Percentiles rank a stretch among this genome's conserved stretches.
Evolutionary conservation across 2,329 filamentous ascomycete genomes (phyloP).

Genomic region (Clonostachys solani): DNA sequence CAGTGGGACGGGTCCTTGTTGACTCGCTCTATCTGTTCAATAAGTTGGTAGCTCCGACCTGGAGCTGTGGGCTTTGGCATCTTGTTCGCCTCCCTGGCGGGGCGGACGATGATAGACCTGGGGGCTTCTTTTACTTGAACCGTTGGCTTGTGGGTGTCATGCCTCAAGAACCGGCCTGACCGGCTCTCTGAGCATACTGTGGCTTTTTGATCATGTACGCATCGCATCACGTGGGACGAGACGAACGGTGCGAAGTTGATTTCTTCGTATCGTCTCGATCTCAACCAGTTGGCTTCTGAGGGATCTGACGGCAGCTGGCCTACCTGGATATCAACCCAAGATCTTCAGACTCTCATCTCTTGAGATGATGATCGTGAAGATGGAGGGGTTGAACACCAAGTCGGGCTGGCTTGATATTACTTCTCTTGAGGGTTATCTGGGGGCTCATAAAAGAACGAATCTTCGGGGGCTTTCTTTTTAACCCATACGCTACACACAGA

Average conservation of each 20-base stretch:
- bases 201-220: slow-evolving; percentile 22
- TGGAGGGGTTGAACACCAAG: too few species aligned
- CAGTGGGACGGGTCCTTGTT: slow-evolving; percentile 40
- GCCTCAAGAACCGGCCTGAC: too few species aligned
- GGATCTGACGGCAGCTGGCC: slow-evolving; percentile 4
- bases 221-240: too few species aligned
- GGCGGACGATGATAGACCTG: slow-evolving; percentile 43
- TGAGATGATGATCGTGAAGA: too few species aligned
- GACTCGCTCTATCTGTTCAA: slow-evolving; percentile 20
- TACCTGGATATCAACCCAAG: too few species aligned
- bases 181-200: slow-evolving; percentile 3
- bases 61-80: slow-evolving; percentile 50
- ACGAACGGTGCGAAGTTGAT: neutral
- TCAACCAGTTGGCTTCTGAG: slow-evolving; percentile 7
- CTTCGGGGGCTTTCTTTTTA: too few species aligned
- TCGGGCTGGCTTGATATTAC: too few species aligned
- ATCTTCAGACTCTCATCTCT: too few species aligned
- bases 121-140: slow-evolving; percentile 38
- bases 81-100: slow-evolving; percentile 31
- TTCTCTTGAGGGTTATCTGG: too few species aligned
- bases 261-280: neutral
- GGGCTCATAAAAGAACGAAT: too few species aligned
- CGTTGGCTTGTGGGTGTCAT: slow-evolving; percentile 28
- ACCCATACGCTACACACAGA: too few species aligned
- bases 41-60: slow-evolving; percentile 14